Base-by-base conservation (phyloP, 2,329 filamentous ascomycete genomes). In the Xylogone sp. region DNA sequence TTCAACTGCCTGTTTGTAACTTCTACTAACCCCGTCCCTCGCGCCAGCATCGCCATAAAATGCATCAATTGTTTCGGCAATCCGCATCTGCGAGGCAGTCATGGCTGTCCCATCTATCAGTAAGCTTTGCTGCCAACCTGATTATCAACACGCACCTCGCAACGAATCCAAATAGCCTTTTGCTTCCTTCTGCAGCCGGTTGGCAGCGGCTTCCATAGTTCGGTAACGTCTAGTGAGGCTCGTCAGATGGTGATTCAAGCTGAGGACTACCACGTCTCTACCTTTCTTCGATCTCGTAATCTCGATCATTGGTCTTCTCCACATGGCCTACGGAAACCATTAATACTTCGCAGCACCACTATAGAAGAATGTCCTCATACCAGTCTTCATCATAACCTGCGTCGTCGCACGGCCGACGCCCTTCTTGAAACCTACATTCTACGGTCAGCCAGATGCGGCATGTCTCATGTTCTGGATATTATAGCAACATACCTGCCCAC, bases 321-420 rank as follows among this genome's bases (percentile, higher is more conserved):
- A 99, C 95, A 76, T 97, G 94, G 54, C 94, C 90, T 84, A 61
- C 21, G 19, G 54, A 50, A 56, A 53, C 43, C 27, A 18, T 24
- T n/a, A 20, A 39, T 16, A 16, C 3, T 34, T 34, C 20, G 42
- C 22, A 7, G n/a, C 13, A 42, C 18, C 12, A 13, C n/a, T 18
- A 16, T 4, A 39, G 34, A 39, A 39, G 34, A 16, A 39, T 39
- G n/a, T 39, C 19, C 39, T 65, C 78, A 58, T 71, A 88, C 86
- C 90, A 52, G 92, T 96, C 82, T 99, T 99, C 93, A 99, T 97
- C 90, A 99, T 97, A 57, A 97, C 93, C 85, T 97, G 92, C 75
- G 95, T 99, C 73, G 93, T 97, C 65, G 93, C 93, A 76, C 94
- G 90, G 78, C 94, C 93, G 77, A 97, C 92, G 84, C 95, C 95